These are phyloP conservation scores for Coemansia sp. DNA, from an alignment of 192 early-diverging fungal genomes.

Conservation along the genomic window DNA sequence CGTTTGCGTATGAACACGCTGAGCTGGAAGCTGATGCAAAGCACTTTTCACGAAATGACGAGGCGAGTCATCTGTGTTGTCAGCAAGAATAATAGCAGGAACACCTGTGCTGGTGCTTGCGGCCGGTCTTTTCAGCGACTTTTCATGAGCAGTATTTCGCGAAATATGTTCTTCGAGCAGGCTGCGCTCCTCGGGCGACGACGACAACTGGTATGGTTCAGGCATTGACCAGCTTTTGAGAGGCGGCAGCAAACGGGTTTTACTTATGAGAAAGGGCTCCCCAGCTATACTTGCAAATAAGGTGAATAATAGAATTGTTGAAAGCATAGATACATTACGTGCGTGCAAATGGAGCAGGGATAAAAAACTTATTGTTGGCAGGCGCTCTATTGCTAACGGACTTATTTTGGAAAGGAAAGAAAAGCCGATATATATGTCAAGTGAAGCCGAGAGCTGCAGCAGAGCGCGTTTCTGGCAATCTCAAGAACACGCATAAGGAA, in stretches of 20 bases:
- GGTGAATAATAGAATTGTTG: no score
- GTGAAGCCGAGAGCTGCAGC: no score
- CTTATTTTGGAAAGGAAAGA: no score
- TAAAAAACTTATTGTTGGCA: no score
- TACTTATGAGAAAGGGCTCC: neutral
- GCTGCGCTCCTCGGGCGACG: conserved; percentile 8
- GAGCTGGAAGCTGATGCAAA: neutral
- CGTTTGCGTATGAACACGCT: neutral
- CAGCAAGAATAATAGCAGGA: neutral
- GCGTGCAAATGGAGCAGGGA: no score
- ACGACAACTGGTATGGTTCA: conserved; percentile 9
- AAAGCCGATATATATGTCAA: no score
- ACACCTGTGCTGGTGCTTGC: neutral
- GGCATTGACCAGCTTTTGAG: conserved; percentile 3
- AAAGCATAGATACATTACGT: no score
- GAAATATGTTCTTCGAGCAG: conserved; percentile 11
- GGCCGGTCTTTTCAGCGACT: neutral
- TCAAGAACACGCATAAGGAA: no score
- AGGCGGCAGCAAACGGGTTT: neutral
- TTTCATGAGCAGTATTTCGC: neutral
- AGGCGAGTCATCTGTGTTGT: neutral
- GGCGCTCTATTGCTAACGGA: no score
- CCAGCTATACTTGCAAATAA: no score
- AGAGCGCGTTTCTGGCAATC: no score
- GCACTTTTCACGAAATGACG: neutral